A percentile compares a stretch with the other conserved stretches of the same genome.
Evolutionary conservation across 148 eudicot species (phyloP).

Genomic region (Spergularia marina): DNA sequence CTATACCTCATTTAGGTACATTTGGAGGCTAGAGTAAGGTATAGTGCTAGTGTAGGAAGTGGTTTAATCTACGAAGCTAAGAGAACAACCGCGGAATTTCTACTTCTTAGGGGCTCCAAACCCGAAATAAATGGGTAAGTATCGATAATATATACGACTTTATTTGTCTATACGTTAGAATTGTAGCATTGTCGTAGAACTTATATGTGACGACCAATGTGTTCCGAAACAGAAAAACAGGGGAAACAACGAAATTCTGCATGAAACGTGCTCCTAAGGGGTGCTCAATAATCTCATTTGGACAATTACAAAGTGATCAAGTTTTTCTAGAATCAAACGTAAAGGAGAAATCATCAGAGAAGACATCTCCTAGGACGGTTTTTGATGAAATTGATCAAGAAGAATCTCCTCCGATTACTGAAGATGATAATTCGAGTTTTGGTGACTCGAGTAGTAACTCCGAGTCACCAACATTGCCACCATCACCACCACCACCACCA

Average conservation of each 20-base stretch:
- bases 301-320: slow-evolving; percentile 21
- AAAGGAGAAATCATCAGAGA: slow-evolving; percentile 21
- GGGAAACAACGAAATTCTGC: slow-evolving; percentile 42
- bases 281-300: slow-evolving; percentile 68
- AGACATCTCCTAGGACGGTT: slow-evolving; percentile 68
- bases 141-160: background rate
- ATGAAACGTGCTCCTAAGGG: slow-evolving; percentile 54
- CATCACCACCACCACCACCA: slow-evolving; percentile 16
- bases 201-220: background rate
- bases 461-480: slow-evolving; percentile 24
- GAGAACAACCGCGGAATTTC: slow-evolving; percentile 45
- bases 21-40: slow-evolving; percentile 76
- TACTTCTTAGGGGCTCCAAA: slow-evolving; percentile 50
- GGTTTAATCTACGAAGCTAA: slow-evolving; percentile 67
- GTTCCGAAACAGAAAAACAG: slow-evolving; percentile 21
- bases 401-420: slow-evolving; percentile 43
- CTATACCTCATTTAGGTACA: slow-evolving; percentile 42
- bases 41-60: slow-evolving; percentile 46
- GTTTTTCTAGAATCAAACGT: background rate
- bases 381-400: slow-evolving; percentile 37
- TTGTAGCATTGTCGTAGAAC: too few relatives aligned
- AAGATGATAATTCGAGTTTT: slow-evolving; percentile 50
- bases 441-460: slow-evolving; percentile 38
- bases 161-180: too few relatives aligned
- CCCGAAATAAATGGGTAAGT: slow-evolving; percentile 37